Evolutionary conservation across 2,329 filamentous ascomycete genomes (phyloP), one percentile per base, ranked within the genome.

Genomic region (Elsinoe perseae): DNA sequence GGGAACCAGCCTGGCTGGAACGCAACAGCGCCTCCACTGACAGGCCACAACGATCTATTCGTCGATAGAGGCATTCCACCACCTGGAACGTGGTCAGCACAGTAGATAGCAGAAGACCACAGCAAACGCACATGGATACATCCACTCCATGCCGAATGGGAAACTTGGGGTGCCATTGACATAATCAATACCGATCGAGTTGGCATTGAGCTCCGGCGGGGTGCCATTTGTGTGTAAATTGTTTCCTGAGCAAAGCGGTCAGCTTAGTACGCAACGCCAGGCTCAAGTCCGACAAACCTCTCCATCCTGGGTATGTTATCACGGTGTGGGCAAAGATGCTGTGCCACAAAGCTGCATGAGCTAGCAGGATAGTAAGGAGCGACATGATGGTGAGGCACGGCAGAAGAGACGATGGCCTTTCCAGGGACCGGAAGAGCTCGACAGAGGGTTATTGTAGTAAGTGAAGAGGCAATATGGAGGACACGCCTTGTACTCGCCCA

Each of bases 1-100:
- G 85, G 83, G 76, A 96, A 96, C 93, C 93, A 97, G 66, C 92
- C 93, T 0, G 93, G 93, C 68, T 97, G 92, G 65, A 96, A 80
- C 50, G 89, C 81, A 59, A 98, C 67, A n/a, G 90, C 89, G 60
- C 93, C 93, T 63, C 93, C 93, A 27, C 75, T 81, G 50, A 89
- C 79, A 14, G 93, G 91, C 93, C 93, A 97, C 74, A 86, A 88
- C 12, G 93, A 95, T 60, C 92, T 84, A 74, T 98, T 97, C 43
- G 73, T 78, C 0, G 88, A 87, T 34, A 82, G 80, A 46, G 77
- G 76, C 75, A 92, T 83, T 60, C 93, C 93, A 58, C 93, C 93
- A 69, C 92, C 92, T 96, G 12, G 4, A 65, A 16, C 62, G 9
- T 28, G 30, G 46, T 53, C 46, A 57, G 46, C 25, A 16, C 12